These are phyloP conservation scores for Linum trigynum DNA, from an alignment of 345 rosid genomes.

Conservation along the genomic window DNA sequence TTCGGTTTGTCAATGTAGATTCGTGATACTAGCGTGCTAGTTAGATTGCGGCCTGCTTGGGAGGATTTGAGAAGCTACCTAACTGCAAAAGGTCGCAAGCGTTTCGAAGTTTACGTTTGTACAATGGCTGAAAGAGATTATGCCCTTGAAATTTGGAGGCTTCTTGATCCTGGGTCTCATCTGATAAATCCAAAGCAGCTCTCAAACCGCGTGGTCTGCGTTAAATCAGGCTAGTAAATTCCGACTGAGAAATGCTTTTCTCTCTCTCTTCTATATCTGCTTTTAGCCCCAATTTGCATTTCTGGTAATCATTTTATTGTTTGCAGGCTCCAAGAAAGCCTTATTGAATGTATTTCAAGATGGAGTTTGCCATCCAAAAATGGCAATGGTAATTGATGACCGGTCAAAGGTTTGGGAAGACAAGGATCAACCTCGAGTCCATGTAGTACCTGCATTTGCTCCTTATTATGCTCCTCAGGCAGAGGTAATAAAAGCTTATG, in stretches of 20 bases:
- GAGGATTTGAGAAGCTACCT: conserved; percentile 88
- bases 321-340: conserved; percentile 71
- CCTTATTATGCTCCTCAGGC: conserved; percentile 99
- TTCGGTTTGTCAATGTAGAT: conserved; percentile 38
- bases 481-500: conserved; percentile 45
- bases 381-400: conserved; percentile 99
- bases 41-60: conserved; percentile 97
- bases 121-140: conserved; percentile 99
- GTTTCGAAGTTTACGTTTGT: conserved; percentile 98
- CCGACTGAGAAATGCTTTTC: neutral
- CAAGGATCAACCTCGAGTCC: conserved; percentile 95
- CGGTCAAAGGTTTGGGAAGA: conserved; percentile 98
- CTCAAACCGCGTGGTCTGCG: conserved; percentile 74
- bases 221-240: conserved; percentile 65
- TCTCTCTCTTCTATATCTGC: neutral
- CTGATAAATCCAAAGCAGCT: conserved; percentile 70
- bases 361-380: conserved; percentile 87
- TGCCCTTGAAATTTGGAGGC: conserved; percentile 99
- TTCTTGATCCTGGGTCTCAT: conserved; percentile 86
- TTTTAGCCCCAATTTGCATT: conserved; percentile 2
- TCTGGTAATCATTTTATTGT: conserved; percentile 10
- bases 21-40: conserved; percentile 99
- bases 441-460: conserved; percentile 81
- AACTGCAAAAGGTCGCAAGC: conserved; percentile 83
- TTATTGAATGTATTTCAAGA: conserved; percentile 75